Conservation (phyloP, 768 basidiomycete species). For the Coprinopsis strossmayeri region DNA sequence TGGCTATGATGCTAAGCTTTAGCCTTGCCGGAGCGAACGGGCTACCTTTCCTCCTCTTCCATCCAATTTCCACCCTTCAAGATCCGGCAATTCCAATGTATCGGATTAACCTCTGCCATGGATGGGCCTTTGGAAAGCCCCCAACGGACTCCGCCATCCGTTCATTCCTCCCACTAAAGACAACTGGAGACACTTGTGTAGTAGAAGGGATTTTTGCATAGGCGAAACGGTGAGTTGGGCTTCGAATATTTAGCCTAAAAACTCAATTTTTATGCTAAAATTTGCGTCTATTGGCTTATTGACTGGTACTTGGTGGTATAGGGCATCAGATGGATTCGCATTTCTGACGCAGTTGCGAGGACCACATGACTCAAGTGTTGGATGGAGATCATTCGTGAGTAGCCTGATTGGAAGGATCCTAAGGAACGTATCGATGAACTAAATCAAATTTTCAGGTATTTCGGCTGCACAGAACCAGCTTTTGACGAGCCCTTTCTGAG, state of each 20-base stretch:
- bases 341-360: slow-evolving; percentile 67
- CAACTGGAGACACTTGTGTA: too few relatives aligned
- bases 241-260: neutral
- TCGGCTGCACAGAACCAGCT: neutral
- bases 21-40: too few relatives aligned
- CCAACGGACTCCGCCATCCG: too few relatives aligned
- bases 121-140: too few relatives aligned
- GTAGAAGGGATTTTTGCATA: too few relatives aligned
- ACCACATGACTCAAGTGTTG: slow-evolving; percentile 54
- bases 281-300: neutral
- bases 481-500: neutral
- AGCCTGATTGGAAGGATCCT: neutral
- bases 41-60: too few relatives aligned
- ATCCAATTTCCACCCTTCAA: too few relatives aligned
- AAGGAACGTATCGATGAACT: neutral
- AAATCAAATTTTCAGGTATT: slow-evolving; percentile 5
- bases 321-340: slow-evolving; percentile 71
- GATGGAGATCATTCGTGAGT: slow-evolving; percentile 30
- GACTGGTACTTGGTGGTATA: slow-evolving; percentile 21
- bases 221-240: neutral
- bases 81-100: too few relatives aligned
- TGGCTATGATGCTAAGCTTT: too few relatives aligned
- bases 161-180: too few relatives aligned
- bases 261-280: neutral
- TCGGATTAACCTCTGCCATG: too few relatives aligned